phyloP scores from a whole-genome alignment of 768 basidiomycete genomes.

The Crassisporium funariophilum region DNA sequence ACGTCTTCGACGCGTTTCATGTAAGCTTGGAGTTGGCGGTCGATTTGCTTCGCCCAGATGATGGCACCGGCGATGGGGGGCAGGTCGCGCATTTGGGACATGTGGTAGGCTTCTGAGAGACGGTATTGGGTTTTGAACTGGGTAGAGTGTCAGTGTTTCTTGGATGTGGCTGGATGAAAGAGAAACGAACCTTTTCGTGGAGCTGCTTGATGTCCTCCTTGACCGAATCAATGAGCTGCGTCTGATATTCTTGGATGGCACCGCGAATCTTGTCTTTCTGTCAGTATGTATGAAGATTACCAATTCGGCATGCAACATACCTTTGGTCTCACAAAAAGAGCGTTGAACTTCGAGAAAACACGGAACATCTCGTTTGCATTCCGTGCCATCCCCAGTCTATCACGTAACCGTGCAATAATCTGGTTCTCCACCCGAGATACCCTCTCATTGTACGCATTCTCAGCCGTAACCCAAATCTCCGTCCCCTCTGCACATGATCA shows the following conservation, averaged over 20 bases:
- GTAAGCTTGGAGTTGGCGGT: conserved; percentile 91
- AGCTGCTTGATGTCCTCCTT: conserved; percentile 97
- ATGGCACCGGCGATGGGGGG: conserved; percentile 98
- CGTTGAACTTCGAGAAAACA: conserved; percentile 98
- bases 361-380: conserved; percentile 99
- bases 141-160: background rate
- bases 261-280: conserved; percentile 73
- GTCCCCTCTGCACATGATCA: conserved; percentile 73
- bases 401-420: conserved; percentile 91
- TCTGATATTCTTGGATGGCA: conserved; percentile 99
- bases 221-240: conserved; percentile 96
- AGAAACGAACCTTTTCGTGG: conserved; percentile 75
- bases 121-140: conserved; percentile 97
- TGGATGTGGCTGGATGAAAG: background rate
- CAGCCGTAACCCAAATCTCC: conserved; percentile 96
- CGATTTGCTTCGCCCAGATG: conserved; percentile 99
- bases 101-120: conserved; percentile 93
- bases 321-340: conserved; percentile 94
- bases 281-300: background rate
- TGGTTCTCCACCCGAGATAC: conserved; percentile 98
- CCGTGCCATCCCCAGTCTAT: conserved; percentile 89
- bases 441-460: conserved; percentile 97
- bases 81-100: conserved; percentile 98
- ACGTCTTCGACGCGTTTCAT: conserved; percentile 99
- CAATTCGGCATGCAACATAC: conserved; percentile 39